Conservation (phyloP, 83 land plant species). For the Picea abies region DNA sequence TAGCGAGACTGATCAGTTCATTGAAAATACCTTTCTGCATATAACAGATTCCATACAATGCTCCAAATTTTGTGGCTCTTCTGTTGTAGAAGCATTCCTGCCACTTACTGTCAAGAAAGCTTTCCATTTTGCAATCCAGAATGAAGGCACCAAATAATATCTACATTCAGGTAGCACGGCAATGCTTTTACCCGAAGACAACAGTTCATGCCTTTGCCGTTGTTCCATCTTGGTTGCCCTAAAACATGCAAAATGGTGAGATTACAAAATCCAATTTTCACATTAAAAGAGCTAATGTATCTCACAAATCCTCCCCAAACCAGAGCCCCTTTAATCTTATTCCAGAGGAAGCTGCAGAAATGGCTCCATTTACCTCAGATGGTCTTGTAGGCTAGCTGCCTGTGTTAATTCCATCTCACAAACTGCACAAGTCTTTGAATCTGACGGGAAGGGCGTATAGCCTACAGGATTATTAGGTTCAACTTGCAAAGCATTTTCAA, state of each 20-base stretch:
- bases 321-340: not conserved
- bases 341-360: not conserved
- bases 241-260: slow-evolving; percentile 20
- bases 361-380: slow-evolving; percentile 48
- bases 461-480: slow-evolving; percentile 52
- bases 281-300: no score
- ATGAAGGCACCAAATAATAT: slow-evolving; percentile 80
- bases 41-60: slow-evolving; percentile 57
- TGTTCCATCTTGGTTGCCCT: slow-evolving; percentile 80
- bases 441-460: slow-evolving; percentile 54
- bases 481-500: slow-evolving; percentile 51
- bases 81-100: slow-evolving; percentile 54
- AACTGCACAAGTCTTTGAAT: slow-evolving; percentile 50
- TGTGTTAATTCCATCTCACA: slow-evolving; percentile 65
- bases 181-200: slow-evolving; percentile 57
- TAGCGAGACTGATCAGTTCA: not conserved
- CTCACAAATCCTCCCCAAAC: not conserved
- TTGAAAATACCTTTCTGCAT: slow-evolving; percentile 68
- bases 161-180: slow-evolving; percentile 46
- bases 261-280: slow-evolving; percentile 4
- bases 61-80: slow-evolving; percentile 69
- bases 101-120: slow-evolving; percentile 68
- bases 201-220: slow-evolving; percentile 84
- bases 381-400: slow-evolving; percentile 61
- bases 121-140: slow-evolving; percentile 84